Base-by-base conservation (phyloP, 2,329 filamentous ascomycete genomes). In the Colletotrichum theobromicola region DNA sequence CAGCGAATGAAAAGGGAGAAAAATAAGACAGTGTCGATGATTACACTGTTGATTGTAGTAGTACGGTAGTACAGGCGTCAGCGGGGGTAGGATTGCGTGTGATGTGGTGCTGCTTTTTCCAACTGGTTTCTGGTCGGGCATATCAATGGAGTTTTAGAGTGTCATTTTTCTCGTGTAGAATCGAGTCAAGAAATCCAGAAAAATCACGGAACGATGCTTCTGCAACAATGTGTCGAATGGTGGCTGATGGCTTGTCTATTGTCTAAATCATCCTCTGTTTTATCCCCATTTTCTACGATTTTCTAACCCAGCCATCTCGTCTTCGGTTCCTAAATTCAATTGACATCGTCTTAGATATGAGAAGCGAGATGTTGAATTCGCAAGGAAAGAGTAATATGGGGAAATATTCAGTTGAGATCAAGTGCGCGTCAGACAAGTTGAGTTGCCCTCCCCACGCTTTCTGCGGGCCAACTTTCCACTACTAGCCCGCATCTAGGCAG, bases 291-390 rank as follows among this genome's bases (percentile, higher is more conserved):
- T 63, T 53, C 24, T 60, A n/a, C 21, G 13, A 28, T 32, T 18
- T 65, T 50, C 24, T 37, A 28, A 21, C 21, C 28, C 30, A 62
- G 24, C 26, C 50, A n/a, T 70, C 32, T 61, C 73, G 15, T 66
- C 26, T 46, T 53, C 18, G 57, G 30, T 21, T 61, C 57, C 57
- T 42, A 24, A 28, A 53, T 18, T 34, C n/a, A n/a, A 12, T 53
- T n/a, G 24, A 55, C 30, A 34, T 21, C 8, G 18, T 32, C 16
- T 37, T 12, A 37, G 24, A 58, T 46, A 55, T n/a, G 35, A 50
- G 46, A 75, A 70, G 64, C 73, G 73, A 55, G 50, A 70, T 74
- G 73, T 75, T 75, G 73, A 65, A 70, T 65, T 72, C 76, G 74
- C 66, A 78, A 78, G 62, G 72, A 63, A 35, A 24, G 53, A 53